Evolutionary conservation across 805 yeast species (phyloP), one percentile per base, ranked within the genome.

Genomic region (Ascoidea asiatica): DNA sequence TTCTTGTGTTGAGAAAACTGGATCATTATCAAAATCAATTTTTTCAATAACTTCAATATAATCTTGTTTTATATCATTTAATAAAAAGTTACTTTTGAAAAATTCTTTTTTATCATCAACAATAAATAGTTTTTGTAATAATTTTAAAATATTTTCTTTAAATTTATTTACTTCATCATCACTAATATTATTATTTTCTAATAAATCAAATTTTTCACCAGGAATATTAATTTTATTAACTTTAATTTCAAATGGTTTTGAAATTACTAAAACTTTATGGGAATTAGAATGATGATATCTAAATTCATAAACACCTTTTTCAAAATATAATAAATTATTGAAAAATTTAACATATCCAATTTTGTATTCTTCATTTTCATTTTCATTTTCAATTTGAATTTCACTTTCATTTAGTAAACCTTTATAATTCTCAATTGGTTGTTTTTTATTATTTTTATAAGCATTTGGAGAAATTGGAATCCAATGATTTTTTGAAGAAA

Each of bases 401-500:
- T 13, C 37, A 7, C 21, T 41, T 11, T 29, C n/a, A 11, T 38
- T 33, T 7, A 18, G 11, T 7, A 21, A 21, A 21, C 37, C 43
- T 23, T 40, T 15, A 1, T 44, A 29, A 11, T 49, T 42, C 15
- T 53, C 53, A 39, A 44, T 43, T 5, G 50, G 37, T 46, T 54
- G 44, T 38, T 40, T 36, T 41, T 39, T 22, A 53, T 57, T 44
- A 40, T 47, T 45, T 18, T 58, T 53, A 49, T 65, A 70, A 4
- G 62, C 63, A 2, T 44, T 49, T 2, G 55, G 55, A 17, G 66
- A 62, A 11, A 70, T 58, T 45, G 75, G 76, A 33, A 65, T 53
- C 90, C 90, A 83, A 49, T 80, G 76, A 8, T 82, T 82, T 37
- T 69, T 59, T 7, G 88, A 79, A 11, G 83, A 66, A n/a, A 77